phyloP scores from a whole-genome alignment of 1,284 basidiomycete genomes.

The Cerrena zonata region DNA sequence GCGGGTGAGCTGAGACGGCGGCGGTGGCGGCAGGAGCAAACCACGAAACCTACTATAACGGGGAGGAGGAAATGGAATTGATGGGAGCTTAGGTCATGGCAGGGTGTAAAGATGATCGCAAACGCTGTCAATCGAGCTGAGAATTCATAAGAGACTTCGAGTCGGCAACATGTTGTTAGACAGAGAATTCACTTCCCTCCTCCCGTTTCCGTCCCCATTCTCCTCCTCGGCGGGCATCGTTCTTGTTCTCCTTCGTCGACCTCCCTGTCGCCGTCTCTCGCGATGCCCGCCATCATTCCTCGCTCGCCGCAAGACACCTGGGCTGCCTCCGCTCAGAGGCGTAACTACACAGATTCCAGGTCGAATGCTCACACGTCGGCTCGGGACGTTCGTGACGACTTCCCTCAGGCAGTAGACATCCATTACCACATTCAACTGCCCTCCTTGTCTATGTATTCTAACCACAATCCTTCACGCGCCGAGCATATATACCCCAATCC shows the following conservation, averaged over 20 bases:
- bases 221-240: slow-evolving; percentile 5
- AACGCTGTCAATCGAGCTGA: slow-evolving; percentile 2
- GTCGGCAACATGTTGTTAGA: not conserved
- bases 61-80: not conserved
- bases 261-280: slow-evolving; percentile 1
- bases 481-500: slow-evolving; percentile 3
- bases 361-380: not conserved
- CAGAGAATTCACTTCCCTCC: not conserved
- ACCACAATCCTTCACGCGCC: slow-evolving; percentile 9
- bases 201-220: not conserved
- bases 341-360: not conserved
- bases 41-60: not conserved
- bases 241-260: slow-evolving; percentile 1
- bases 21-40: not conserved
- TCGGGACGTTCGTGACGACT: not conserved
- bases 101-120: not conserved
- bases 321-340: not conserved
- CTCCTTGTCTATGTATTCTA: not conserved
- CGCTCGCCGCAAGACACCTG: not conserved
- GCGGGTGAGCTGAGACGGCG: not conserved
- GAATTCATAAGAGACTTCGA: not conserved
- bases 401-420: not conserved
- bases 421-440: slow-evolving; percentile 3
- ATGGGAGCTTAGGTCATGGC: not conserved
- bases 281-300: slow-evolving; percentile 3